These are phyloP conservation scores for Areca catechu DNA, from an alignment of 176 grass and related monocot genomes.

Conservation along the genomic window DNA sequence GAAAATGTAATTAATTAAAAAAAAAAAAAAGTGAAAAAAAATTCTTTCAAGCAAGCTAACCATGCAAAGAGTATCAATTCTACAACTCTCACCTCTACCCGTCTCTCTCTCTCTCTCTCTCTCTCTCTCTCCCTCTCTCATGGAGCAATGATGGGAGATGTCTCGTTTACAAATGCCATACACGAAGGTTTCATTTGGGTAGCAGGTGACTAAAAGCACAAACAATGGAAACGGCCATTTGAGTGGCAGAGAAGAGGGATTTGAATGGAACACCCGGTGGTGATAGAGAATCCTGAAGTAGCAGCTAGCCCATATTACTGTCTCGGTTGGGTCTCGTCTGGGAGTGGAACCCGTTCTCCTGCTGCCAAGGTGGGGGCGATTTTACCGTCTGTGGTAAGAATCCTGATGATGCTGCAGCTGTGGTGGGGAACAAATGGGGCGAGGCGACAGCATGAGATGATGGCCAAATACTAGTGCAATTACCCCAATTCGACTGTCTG, in stretches of 20 bases:
- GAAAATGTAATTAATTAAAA: no score
- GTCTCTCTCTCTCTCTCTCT: not conserved
- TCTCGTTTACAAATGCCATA: not conserved
- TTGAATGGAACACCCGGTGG: not conserved
- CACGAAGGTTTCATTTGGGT: not conserved
- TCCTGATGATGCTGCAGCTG: slow-evolving; percentile 99
- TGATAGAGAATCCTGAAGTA: no score
- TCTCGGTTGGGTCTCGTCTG: slow-evolving; percentile 9
- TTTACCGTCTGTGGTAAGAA: slow-evolving; percentile 67
- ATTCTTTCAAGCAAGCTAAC: not conserved
- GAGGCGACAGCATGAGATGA: slow-evolving; percentile 1
- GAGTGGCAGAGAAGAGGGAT: not conserved
- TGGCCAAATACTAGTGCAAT: slow-evolving; percentile 33
- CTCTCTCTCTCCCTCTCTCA: not conserved
- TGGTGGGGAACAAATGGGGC: slow-evolving; percentile 25
- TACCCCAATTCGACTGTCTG: slow-evolving; percentile 37
- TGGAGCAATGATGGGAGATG: slow-evolving; percentile 2
- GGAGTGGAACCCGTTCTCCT: slow-evolving; percentile 71
- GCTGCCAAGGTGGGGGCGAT: slow-evolving; percentile 47
- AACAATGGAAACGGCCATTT: no score
- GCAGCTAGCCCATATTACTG: no score
- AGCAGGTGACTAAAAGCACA: no score
- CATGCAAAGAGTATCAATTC: slow-evolving; percentile 10
- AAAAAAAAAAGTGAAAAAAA: slow-evolving; percentile 5
- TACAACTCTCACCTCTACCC: not conserved